Base-by-base conservation (phyloP, 345 rosid species). In the Cardiospermum halicacabum region DNA sequence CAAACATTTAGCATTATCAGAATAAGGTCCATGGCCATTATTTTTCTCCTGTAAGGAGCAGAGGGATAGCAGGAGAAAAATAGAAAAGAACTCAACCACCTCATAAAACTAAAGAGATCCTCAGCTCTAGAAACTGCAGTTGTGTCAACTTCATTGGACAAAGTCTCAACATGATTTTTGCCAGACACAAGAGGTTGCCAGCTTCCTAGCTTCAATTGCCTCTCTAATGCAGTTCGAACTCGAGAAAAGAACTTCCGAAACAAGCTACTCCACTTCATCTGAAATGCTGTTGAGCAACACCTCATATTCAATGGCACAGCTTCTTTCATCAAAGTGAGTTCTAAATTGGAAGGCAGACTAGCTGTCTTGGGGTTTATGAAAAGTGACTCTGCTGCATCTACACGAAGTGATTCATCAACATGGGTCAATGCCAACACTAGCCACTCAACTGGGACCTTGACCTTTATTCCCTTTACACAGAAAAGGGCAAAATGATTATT, bases 211-310 rank as follows among this genome's bases (percentile, higher is more conserved):
- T 93, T 93, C 67, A 77, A 70, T 73, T 93, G 96, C 83, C 84
- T 90, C 80, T 93, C 98, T 77, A 93, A 75, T 25, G 94, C 91
- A 24, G 96, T 90, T 56, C 88, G 93, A 37, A 93, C 98, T 62
- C 94, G 88, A 71, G 78, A 72, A 71, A 93, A 93, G 73, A 88
- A 90, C 80, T 90, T 93, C 75, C 97, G 79, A 45, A 93, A 90
- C 84, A 90, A 69, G 83, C 94, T 90, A 65, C 81, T 82, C 98
- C 96, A 93, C 71, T 93, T 93, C 98, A 93, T 93, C 83, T 93
- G 98, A 78, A 93, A 93, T 64, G 92, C 89, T 16, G 97, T 78
- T 57, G 97, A 90, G 70, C 90, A 81, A 71, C 92, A 86, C 76
- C 98, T 82, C 98, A 93, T 93, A 85, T 93, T 93, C 84, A 93